A percentile compares a stretch with the other conserved stretches of the same genome.
phyloP scores from a whole-genome alignment of 495 filamentous ascomycete species.

The Lepraria neglecta region DNA sequence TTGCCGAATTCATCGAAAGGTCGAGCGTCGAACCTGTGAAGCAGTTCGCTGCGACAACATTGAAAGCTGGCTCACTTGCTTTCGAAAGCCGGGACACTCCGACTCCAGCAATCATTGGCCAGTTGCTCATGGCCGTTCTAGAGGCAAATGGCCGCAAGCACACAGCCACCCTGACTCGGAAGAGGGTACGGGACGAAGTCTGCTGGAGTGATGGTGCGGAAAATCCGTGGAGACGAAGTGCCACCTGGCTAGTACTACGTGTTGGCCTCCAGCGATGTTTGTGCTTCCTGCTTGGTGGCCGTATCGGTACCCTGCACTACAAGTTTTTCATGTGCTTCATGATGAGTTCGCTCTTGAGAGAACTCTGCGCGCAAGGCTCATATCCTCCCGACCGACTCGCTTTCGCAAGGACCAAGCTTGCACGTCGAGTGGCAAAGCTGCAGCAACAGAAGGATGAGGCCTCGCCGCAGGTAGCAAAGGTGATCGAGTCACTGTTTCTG shows the following conservation, averaged over 20 bases:
- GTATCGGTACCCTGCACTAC: conserved; percentile 47
- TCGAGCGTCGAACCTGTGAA: conserved; percentile 52
- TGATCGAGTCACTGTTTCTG: not conserved
- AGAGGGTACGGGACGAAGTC: conserved; percentile 56
- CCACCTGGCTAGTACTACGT: conserved; percentile 55
- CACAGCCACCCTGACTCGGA: conserved; percentile 37
- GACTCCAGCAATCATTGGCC: conserved; percentile 47
- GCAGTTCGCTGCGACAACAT: conserved; percentile 42
- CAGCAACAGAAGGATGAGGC: conserved; percentile 35
- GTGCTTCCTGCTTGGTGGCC: conserved; percentile 38
- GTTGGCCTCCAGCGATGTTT: conserved; percentile 48
- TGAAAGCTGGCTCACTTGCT: conserved; percentile 43
- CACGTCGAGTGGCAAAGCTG: conserved; percentile 55
- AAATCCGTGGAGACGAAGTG: conserved; percentile 51
- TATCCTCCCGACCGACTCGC: conserved; percentile 29
- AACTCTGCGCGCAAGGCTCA: conserved; percentile 30
- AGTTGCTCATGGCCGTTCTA: conserved; percentile 51
- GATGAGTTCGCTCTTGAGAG: conserved; percentile 38
- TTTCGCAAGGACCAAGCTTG: conserved; percentile 50
- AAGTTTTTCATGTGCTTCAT: conserved; percentile 49
- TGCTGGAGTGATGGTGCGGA: conserved; percentile 36
- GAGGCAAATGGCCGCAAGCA: conserved; percentile 43
- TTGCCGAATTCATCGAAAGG: conserved; percentile 52
- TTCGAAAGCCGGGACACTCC: conserved; percentile 51
- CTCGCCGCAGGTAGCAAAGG: not conserved